Conservation (phyloP, 495 filamentous ascomycete genomes). For the Acidomyces sp. region DNA sequence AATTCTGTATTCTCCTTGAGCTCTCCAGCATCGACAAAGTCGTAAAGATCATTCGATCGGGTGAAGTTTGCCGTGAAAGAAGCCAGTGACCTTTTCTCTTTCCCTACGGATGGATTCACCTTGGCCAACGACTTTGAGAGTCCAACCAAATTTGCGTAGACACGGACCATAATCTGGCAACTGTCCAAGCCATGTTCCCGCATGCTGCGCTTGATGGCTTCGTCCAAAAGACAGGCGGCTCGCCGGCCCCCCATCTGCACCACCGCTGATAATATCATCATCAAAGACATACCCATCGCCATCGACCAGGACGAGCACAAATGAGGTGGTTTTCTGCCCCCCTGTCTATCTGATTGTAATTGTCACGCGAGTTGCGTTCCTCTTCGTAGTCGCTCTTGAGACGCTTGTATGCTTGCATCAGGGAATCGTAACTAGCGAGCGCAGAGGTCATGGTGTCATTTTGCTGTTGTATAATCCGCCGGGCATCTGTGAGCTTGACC, state of each 20-base stretch:
- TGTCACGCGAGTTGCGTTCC: constrained; percentile 40
- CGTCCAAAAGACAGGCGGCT: constrained; percentile 41
- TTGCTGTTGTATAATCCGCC: constrained; percentile 5
- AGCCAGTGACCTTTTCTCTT: constrained; percentile 40
- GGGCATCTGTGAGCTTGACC: constrained; percentile 12
- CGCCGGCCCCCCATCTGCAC: constrained; percentile 43
- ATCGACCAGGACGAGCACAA: constrained; percentile 47
- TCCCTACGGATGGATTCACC: constrained; percentile 34
- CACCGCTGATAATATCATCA: constrained; percentile 39
- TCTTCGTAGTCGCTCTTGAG: constrained; percentile 47
- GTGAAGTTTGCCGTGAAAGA: constrained; percentile 44
- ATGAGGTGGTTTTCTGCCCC: constrained; percentile 45
- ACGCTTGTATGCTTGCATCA: constrained; percentile 39
- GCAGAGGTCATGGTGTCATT: constrained; percentile 9
- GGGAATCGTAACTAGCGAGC: constrained; percentile 19
- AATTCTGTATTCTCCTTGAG: constrained; percentile 47
- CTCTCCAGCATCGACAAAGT: constrained; percentile 49
- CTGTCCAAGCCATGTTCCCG: constrained; percentile 28
- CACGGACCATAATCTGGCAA: constrained; percentile 46
- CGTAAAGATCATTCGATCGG: constrained; percentile 44
- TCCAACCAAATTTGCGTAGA: constrained; percentile 46
- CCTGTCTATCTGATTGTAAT: constrained; percentile 40
- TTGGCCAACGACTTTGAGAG: constrained; percentile 39
- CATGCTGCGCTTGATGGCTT: constrained; percentile 39
- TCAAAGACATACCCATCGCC: constrained; percentile 51